phyloP scores from a whole-genome alignment of 768 basidiomycete species.

The Russula sp. region DNA sequence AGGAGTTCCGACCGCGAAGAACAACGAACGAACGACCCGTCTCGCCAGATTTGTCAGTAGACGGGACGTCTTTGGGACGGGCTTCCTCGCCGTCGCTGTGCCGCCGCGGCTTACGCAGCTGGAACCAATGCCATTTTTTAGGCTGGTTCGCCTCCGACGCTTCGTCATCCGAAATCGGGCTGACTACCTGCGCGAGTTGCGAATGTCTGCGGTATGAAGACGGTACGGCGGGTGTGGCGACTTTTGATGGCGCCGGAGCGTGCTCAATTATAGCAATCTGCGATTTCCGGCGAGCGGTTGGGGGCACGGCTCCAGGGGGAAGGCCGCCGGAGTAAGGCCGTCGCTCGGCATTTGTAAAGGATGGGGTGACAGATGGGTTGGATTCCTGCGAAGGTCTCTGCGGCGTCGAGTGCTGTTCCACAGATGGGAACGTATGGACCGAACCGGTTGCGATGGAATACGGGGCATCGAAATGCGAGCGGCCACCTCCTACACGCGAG shows the following conservation, averaged over 20 bases:
- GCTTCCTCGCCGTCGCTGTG: slow-evolving; percentile 20
- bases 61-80: background rate
- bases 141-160: slow-evolving; percentile 13
- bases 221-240: background rate
- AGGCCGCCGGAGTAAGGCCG: slow-evolving; percentile 31
- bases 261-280: slow-evolving; percentile 83
- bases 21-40: slow-evolving; percentile 32
- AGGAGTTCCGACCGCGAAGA: slow-evolving; percentile 25
- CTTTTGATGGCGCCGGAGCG: slow-evolving; percentile 28
- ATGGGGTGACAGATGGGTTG: slow-evolving; percentile 23
- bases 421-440: slow-evolving; percentile 41
- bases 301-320: slow-evolving; percentile 55
- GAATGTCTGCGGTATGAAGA: slow-evolving; percentile 17
- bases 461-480: slow-evolving; percentile 78
- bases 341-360: slow-evolving; percentile 21
- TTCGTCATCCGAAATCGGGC: slow-evolving; percentile 22
- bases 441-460: slow-evolving; percentile 60
- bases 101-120: slow-evolving; percentile 22
- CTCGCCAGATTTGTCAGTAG: slow-evolving; percentile 1
- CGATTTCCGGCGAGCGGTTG: slow-evolving; percentile 70
- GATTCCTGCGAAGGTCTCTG: slow-evolving; percentile 16
- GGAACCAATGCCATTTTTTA: slow-evolving; percentile 24
- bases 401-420: slow-evolving; percentile 36
- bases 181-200: slow-evolving; percentile 17
- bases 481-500: slow-evolving; percentile 80